phyloP scores from a whole-genome alignment of 306 rosid species.

The Alnus rubra region DNA sequence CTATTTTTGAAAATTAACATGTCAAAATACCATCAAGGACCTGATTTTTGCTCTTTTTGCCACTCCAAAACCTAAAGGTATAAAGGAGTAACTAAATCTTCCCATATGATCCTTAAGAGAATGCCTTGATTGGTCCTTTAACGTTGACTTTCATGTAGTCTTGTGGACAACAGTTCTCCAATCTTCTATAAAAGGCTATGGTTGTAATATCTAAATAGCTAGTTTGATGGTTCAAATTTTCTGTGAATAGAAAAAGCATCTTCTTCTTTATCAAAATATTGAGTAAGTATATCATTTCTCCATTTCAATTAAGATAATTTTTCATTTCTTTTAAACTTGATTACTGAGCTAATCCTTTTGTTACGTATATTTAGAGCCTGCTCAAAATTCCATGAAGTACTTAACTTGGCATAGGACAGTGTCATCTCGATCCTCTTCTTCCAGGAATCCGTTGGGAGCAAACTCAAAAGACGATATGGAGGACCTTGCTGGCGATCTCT shows the following conservation, averaged over 20 bases:
- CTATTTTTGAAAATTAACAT: not conserved
- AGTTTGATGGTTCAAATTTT: not conserved
- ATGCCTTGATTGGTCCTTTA: not conserved
- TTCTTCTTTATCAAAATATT: not conserved
- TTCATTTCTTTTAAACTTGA: constrained; percentile 6
- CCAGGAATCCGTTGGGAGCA: constrained; percentile 74
- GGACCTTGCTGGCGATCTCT: constrained; percentile 52
- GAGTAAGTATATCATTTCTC: not conserved
- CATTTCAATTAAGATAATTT: not conserved
- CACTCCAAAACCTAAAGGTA: not conserved
- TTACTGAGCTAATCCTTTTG: constrained; percentile 25
- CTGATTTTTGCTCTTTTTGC: not conserved
- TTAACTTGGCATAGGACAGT: constrained; percentile 88
- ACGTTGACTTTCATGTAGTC: constrained; percentile 1
- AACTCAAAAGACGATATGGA: constrained; percentile 66
- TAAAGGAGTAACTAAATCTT: not conserved
- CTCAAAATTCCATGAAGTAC: constrained; percentile 64
- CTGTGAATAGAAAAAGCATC: not conserved
- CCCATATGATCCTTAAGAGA: not conserved
- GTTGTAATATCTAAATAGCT: not conserved
- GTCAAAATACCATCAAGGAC: not conserved
- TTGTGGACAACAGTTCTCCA: constrained; percentile 6
- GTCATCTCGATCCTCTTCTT: constrained; percentile 86
- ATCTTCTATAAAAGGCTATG: not conserved
- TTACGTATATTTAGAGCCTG: constrained; percentile 55